Percentiles rank a stretch among this genome's conserved stretches.
phyloP scores from a whole-genome alignment of 2,329 filamentous ascomycete genomes.

The Orbilia quercus region DNA sequence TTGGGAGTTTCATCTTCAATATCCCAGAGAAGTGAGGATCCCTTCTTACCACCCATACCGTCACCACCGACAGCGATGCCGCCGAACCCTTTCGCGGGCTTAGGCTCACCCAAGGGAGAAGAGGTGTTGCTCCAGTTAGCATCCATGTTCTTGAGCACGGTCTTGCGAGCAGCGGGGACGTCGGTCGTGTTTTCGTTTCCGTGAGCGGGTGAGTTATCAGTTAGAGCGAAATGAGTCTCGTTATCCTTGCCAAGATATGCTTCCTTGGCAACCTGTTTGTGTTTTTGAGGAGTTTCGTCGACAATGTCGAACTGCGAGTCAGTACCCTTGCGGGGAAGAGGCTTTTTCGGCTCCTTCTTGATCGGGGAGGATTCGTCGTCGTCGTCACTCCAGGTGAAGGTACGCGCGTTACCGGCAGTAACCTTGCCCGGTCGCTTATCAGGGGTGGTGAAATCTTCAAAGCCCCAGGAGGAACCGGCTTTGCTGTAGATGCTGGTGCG shows the following conservation, averaged over 20 bases:
- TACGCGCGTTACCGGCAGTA: slow-evolving; percentile 76
- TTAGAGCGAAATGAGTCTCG: slow-evolving; percentile 79
- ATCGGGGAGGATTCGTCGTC: slow-evolving; percentile 71
- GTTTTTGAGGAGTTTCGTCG: slow-evolving; percentile 73
- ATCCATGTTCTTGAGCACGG: slow-evolving; percentile 79
- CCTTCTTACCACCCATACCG: slow-evolving; percentile 58
- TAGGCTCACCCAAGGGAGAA: slow-evolving; percentile 52
- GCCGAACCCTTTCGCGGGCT: slow-evolving; percentile 55
- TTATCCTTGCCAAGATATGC: slow-evolving; percentile 70
- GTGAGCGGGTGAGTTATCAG: slow-evolving; percentile 72
- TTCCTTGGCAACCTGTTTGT: slow-evolving; percentile 49
- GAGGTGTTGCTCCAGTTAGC: slow-evolving; percentile 66
- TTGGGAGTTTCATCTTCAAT: slow-evolving; percentile 69
- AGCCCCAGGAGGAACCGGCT: slow-evolving; percentile 82
- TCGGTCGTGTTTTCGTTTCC: slow-evolving; percentile 63
- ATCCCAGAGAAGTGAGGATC: slow-evolving; percentile 66
- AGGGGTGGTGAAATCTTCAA: slow-evolving; percentile 87
- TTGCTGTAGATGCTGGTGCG: slow-evolving; percentile 67
- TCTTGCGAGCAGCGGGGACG: slow-evolving; percentile 72
- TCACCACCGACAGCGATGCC: slow-evolving; percentile 59
- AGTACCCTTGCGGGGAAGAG: slow-evolving; percentile 77
- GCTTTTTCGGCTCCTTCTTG: slow-evolving; percentile 65
- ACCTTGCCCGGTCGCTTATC: slow-evolving; percentile 76
- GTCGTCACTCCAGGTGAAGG: slow-evolving; percentile 79
- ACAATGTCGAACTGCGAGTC: slow-evolving; percentile 85